These are phyloP conservation scores for Alternaria triticina DNA, from an alignment of 2,329 filamentous ascomycete species.

Conservation along the genomic window DNA sequence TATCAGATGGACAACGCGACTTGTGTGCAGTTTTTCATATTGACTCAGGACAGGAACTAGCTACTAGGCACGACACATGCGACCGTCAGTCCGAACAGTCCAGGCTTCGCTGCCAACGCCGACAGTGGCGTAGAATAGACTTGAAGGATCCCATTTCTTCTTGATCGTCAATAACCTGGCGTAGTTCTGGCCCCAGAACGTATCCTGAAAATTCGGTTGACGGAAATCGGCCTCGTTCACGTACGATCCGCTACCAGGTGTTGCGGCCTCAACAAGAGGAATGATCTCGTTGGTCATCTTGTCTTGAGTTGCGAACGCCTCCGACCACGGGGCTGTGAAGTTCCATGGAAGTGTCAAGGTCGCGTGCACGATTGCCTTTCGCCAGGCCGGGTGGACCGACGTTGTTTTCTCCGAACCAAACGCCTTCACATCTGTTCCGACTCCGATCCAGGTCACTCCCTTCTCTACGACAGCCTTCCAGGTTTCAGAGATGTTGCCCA, in stretches of 20 bases:
- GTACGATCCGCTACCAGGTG: slow-evolving; percentile 28
- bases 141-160: slow-evolving; percentile 37
- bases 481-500: slow-evolving; percentile 17
- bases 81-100: slow-evolving; percentile 17
- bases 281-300: slow-evolving; percentile 26
- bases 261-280: slow-evolving; percentile 25
- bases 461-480: slow-evolving; percentile 23
- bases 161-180: slow-evolving; percentile 31
- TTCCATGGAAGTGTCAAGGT: slow-evolving; percentile 26
- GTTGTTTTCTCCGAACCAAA: slow-evolving; percentile 22
- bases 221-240: slow-evolving; percentile 36
- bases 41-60: background rate
- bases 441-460: slow-evolving; percentile 28
- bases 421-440: slow-evolving; percentile 18
- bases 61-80: slow-evolving; percentile 15
- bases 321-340: slow-evolving; percentile 27
- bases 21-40: background rate
- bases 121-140: slow-evolving; percentile 37
- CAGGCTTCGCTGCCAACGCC: slow-evolving; percentile 39
- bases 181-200: slow-evolving; percentile 36
- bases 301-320: slow-evolving; percentile 18
- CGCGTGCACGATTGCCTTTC: slow-evolving; percentile 24
- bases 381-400: slow-evolving; percentile 33
- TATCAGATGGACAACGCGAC: background rate
- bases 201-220: slow-evolving; percentile 27